Evolutionary conservation across 805 yeast genomes (phyloP).

Genomic region (Lachancea sp.): DNA sequence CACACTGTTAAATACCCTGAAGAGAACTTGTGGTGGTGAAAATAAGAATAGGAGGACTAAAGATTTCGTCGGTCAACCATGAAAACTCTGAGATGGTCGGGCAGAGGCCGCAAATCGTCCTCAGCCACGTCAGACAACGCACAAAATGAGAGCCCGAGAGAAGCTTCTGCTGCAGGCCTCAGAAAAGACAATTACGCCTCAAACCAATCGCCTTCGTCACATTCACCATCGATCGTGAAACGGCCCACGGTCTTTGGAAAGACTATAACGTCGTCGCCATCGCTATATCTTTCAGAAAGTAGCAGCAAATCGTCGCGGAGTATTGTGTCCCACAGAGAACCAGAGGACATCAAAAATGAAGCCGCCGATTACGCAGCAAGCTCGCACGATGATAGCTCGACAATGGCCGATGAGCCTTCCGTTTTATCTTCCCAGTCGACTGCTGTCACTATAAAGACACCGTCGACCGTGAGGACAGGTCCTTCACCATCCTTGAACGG

Average conservation of each 20-base stretch:
- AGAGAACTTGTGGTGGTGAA: conserved; percentile 1
- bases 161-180: not conserved
- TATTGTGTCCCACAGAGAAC: conserved; percentile 2
- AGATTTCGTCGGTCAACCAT: not conserved
- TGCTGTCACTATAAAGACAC: not conserved
- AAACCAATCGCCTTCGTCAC: not conserved
- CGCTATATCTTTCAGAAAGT: conserved; percentile 5
- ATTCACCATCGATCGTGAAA: not conserved
- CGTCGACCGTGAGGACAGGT: not conserved
- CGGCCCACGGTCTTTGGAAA: conserved; percentile 3
- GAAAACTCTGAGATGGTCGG: conserved; percentile 12
- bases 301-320: conserved; percentile 7
- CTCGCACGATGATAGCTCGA: not conserved
- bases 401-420: conserved; percentile 1
- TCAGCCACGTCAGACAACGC: conserved; percentile 6
- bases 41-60: no score
- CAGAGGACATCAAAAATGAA: conserved; percentile 1
- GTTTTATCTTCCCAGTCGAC: not conserved
- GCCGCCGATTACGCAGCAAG: not conserved
- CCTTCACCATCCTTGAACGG: conserved; percentile 1
- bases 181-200: not conserved
- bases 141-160: not conserved
- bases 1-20: not conserved
- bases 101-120: conserved; percentile 9
- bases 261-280: conserved; percentile 1